These are phyloP conservation scores for Podila clonocystis DNA, from an alignment of 192 early-diverging fungal species.

Conservation along the genomic window DNA sequence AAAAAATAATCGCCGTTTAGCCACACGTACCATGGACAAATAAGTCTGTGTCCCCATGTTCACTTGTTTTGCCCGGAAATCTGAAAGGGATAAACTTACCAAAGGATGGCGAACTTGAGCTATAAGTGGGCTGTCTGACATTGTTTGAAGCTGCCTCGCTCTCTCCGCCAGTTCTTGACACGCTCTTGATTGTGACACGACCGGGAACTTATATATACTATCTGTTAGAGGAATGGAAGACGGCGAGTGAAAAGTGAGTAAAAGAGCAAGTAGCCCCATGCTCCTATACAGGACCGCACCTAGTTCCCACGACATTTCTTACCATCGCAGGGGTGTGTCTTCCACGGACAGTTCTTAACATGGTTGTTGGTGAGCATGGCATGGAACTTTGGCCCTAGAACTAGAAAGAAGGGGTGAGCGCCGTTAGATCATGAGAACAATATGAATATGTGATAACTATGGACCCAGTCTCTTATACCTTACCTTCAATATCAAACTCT, in stretches of 20 bases:
- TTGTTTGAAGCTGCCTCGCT: not conserved
- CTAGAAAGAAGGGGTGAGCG: not conserved
- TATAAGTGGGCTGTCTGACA: slow-evolving; percentile 5
- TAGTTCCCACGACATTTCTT: too few species aligned
- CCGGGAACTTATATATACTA: slow-evolving; percentile 41
- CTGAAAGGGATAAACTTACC: slow-evolving; percentile 12
- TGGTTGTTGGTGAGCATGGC: slow-evolving; percentile 40
- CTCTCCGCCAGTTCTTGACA: slow-evolving; percentile 22
- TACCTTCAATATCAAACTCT: slow-evolving; percentile 28
- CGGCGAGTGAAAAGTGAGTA: not conserved
- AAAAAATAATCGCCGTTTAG: not conserved
- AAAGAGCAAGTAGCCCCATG: not conserved
- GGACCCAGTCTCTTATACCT: not conserved
- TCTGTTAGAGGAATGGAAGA: slow-evolving; percentile 1
- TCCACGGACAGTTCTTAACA: slow-evolving; percentile 30
- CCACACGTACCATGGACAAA: too few species aligned
- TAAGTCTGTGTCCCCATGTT: too few species aligned
- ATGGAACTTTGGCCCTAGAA: slow-evolving; percentile 31
- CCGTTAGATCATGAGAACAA: not conserved
- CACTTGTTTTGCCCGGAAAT: not conserved
- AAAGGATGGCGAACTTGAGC: slow-evolving; percentile 25
- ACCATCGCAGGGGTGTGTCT: slow-evolving; percentile 42
- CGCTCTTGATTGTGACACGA: slow-evolving; percentile 27
- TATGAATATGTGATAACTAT: not conserved
- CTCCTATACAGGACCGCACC: not conserved